These are phyloP conservation scores for Atkinsonella texensis DNA, from an alignment of 2,329 filamentous ascomycete genomes.

Conservation along the genomic window DNA sequence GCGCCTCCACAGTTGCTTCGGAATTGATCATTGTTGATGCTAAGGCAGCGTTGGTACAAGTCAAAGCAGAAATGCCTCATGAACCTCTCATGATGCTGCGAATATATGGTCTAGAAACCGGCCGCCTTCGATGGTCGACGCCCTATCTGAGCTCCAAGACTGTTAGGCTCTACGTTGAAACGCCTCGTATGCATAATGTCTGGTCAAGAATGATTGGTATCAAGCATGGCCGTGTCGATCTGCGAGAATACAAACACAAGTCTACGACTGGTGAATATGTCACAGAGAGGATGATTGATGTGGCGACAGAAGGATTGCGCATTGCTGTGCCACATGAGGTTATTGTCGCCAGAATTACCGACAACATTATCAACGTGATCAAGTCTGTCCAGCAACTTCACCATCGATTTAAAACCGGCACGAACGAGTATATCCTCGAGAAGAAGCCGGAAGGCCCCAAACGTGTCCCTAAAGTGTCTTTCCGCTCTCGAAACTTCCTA, in stretches of 20 bases:
- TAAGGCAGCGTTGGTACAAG: slow-evolving; percentile 67
- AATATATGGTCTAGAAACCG: slow-evolving; percentile 68
- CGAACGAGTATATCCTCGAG: slow-evolving; percentile 75
- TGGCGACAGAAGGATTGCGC: slow-evolving; percentile 75
- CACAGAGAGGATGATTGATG: slow-evolving; percentile 73
- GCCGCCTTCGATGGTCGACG: slow-evolving; percentile 75
- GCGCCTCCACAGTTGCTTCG: slow-evolving; percentile 20
- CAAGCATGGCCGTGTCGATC: slow-evolving; percentile 68
- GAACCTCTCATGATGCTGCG: slow-evolving; percentile 91
- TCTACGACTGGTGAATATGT: slow-evolving; percentile 42
- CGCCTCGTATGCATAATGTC: slow-evolving; percentile 66
- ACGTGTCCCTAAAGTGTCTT: slow-evolving; percentile 69
- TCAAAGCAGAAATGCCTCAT: slow-evolving; percentile 79
- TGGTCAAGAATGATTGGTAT: slow-evolving; percentile 84
- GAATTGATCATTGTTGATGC: slow-evolving; percentile 77
- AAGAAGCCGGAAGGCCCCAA: slow-evolving; percentile 82
- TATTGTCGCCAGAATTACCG: slow-evolving; percentile 79
- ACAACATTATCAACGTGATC: slow-evolving; percentile 78
- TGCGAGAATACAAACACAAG: slow-evolving; percentile 65
- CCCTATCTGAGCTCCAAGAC: slow-evolving; percentile 71
- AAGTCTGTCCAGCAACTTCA: slow-evolving; percentile 88
- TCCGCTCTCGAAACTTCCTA: slow-evolving; percentile 69
- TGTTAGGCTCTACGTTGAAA: slow-evolving; percentile 75
- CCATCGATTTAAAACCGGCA: slow-evolving; percentile 79
- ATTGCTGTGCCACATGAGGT: slow-evolving; percentile 85